Evolutionary conservation across 768 basidiomycete genomes (phyloP).

Genomic region (Mycena alexandri): DNA sequence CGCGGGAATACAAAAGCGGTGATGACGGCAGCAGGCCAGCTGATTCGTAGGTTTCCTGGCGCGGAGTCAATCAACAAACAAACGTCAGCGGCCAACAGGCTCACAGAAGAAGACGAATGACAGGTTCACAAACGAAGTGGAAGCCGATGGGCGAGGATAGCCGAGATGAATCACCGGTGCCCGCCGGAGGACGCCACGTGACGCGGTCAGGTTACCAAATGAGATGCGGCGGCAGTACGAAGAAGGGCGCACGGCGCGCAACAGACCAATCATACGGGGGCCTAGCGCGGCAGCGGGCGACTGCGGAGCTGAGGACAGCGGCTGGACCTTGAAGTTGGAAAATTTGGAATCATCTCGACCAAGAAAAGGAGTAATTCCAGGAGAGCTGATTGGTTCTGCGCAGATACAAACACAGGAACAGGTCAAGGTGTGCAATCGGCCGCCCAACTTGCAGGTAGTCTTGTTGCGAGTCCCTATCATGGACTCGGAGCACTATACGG

Average conservation of each 20-base stretch:
- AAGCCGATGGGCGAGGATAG: conserved; percentile 1
- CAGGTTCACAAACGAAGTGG: neutral
- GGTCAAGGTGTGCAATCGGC: too few species aligned
- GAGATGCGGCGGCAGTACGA: conserved; percentile 15
- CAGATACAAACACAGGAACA: too few species aligned
- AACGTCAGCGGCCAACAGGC: too few species aligned
- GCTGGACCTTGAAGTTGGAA: neutral
- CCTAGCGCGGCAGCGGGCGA: neutral
- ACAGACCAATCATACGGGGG: neutral
- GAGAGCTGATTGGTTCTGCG: neutral
- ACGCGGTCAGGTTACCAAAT: conserved; percentile 11
- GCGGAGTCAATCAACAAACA: too few species aligned
- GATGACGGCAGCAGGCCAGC: too few species aligned
- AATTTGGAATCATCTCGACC: neutral
- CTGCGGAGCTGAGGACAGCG: conserved; percentile 9
- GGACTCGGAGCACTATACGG: too few species aligned
- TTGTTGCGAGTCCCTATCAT: too few species aligned
- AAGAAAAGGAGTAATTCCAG: neutral
- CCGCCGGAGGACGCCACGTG: conserved; percentile 8
- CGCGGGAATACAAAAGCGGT: too few species aligned
- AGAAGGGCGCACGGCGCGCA: neutral
- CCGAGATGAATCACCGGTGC: neutral
- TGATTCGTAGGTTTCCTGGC: too few species aligned
- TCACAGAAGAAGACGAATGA: too few species aligned
- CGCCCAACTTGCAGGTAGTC: too few species aligned